These are phyloP conservation scores for Stagonosporopsis chrysanthemi DNA, from an alignment of 2,329 filamentous ascomycete genomes.

Conservation along the genomic window DNA sequence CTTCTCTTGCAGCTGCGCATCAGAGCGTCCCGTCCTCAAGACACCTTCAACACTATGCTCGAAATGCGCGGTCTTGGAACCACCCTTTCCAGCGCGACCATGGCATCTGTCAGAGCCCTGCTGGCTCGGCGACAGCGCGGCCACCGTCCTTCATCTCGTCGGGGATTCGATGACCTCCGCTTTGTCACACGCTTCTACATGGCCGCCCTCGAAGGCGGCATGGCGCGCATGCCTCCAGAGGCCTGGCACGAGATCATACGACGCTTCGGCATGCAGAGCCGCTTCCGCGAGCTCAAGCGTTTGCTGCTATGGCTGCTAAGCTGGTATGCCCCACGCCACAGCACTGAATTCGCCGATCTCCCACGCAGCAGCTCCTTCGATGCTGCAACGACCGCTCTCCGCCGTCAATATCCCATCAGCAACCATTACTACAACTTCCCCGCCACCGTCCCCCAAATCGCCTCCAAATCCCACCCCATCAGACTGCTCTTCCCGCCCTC, in stretches of 20 bases:
- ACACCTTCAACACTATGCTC: conserved; percentile 50
- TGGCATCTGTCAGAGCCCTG: conserved; percentile 50
- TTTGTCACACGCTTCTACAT: conserved; percentile 59
- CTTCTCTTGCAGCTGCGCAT: conserved; percentile 55
- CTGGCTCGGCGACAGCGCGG: conserved; percentile 51
- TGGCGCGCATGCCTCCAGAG: conserved; percentile 49
- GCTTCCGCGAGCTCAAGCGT: conserved; percentile 60
- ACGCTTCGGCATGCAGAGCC: conserved; percentile 64
- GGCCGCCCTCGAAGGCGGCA: conserved; percentile 55
- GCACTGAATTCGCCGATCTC: conserved; percentile 26
- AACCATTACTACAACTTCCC: conserved; percentile 31
- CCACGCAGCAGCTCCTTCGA: conserved; percentile 35
- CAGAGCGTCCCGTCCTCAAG: conserved; percentile 31
- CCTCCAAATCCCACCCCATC: conserved; percentile 34
- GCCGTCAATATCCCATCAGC: conserved; percentile 21
- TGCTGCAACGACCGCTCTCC: conserved; percentile 28
- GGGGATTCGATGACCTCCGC: conserved; percentile 48
- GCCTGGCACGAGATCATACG: conserved; percentile 67
- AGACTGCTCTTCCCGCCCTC: conserved; percentile 33
- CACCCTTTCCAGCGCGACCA: conserved; percentile 53
- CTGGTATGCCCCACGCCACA: conserved; percentile 45
- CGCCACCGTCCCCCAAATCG: conserved; percentile 10
- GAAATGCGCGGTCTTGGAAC: conserved; percentile 59
- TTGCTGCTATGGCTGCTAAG: conserved; percentile 61
- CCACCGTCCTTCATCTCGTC: conserved; percentile 40